phyloP scores from a whole-genome alignment of 805 yeast genomes.

The Saccharomycopsis fibuligera region DNA sequence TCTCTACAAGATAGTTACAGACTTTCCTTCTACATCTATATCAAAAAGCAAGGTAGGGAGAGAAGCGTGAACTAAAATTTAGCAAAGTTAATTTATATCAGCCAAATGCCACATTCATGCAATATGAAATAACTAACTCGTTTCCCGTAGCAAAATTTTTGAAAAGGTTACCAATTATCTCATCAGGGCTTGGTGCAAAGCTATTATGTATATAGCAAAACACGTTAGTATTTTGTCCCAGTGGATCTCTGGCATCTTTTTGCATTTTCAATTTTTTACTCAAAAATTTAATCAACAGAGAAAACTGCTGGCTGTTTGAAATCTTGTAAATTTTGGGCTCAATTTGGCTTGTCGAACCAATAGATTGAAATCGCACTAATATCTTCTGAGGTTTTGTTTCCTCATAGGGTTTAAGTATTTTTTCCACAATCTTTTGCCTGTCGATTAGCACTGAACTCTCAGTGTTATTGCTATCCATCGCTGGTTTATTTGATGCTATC shows the following conservation, averaged over 20 bases:
- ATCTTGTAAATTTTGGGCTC: slow-evolving; percentile 46
- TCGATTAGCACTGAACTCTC: slow-evolving; percentile 1
- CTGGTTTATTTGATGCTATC: neutral
- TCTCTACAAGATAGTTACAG: no score
- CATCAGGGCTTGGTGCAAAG: slow-evolving; percentile 41
- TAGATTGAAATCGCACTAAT: slow-evolving; percentile 43
- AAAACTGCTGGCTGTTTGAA: slow-evolving; percentile 39
- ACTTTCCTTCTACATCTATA: no score
- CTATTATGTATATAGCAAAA: slow-evolving; percentile 42
- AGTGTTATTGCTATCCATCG: no score
- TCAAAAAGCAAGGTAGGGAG: no score
- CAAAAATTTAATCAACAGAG: slow-evolving; percentile 41
- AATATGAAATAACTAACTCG: slow-evolving; percentile 40
- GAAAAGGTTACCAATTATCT: slow-evolving; percentile 33
- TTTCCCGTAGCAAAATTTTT: slow-evolving; percentile 32
- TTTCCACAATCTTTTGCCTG: slow-evolving; percentile 4
- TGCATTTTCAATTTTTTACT: slow-evolving; percentile 32
- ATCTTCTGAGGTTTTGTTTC: slow-evolving; percentile 8
- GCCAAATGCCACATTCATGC: slow-evolving; percentile 42
- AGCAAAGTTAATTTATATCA: no score
- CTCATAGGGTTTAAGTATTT: slow-evolving; percentile 6
- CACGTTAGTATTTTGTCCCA: slow-evolving; percentile 18
- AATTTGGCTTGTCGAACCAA: slow-evolving; percentile 50
- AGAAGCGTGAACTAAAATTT: no score
- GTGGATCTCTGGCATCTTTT: slow-evolving; percentile 18